Base-by-base conservation (phyloP, 73 alveolate species). In the Breviolum minutum region DNA sequence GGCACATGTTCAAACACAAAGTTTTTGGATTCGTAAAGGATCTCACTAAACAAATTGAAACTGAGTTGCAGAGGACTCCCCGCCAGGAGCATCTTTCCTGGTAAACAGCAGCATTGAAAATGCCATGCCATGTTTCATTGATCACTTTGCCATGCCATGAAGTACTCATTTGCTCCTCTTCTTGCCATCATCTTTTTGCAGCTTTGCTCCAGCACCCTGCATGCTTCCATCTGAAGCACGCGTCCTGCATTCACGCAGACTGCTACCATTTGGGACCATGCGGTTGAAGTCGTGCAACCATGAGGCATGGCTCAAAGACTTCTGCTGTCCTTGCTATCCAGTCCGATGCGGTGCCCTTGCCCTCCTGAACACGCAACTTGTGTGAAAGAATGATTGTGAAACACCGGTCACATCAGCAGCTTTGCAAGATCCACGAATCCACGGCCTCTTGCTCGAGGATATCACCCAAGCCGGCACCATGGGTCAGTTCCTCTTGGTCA, bases 71-170 rank as follows among this genome's bases (percentile, higher is more conserved):
- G 88, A 73, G 32, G 89, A 62, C 22, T 92, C 97, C 76, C 90
- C 97, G 30, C 97, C 97, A 6, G 97, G 97, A 74, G 97, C 97
- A 24, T 71, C 97, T 63, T 92, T 92, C 97, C 97, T 92, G 63
- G 48, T 20, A 22, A 48, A 40, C 14, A 7, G 71, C 71, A 48
- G 63, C 24, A n/a, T 17, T 77, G 63, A 30, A 27, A 63, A 8
- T 77, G 14, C 5, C 5, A 63, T 24, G 32, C 3, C 3, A 40
- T 9, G 69, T 30, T 68, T 68, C 17, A 22, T 68, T 40, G 54
- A 40, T 40, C 54, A 40, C 54, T 40, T 40, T 40, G 54, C 54
- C 54, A 40, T 40, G 54, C 54, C 54, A 40, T 40, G 54, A 40
- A 40, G 54, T 40, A 40, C 54, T 3, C 54, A 40, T 40, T 40